Base-by-base conservation (phyloP, 2,329 filamentous ascomycete species). In the Elsinoe arachidis region DNA sequence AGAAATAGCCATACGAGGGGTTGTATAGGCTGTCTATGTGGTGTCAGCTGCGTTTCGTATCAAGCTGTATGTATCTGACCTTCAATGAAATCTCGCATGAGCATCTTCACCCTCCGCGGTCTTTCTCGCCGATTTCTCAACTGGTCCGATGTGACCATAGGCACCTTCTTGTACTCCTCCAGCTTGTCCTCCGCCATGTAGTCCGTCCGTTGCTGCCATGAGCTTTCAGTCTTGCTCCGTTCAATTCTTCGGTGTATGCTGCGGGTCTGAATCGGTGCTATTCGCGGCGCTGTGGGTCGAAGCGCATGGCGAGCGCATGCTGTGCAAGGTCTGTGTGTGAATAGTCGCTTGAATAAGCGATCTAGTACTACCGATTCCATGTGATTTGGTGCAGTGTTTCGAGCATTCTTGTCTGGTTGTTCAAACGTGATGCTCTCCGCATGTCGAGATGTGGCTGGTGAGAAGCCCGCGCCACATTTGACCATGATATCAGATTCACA, bases 61-160 rank as follows among this genome's bases (percentile, higher is more conserved):
- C 33, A 39, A 3, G 17, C 15, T 9, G 33, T 9, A 30, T 37
- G 33, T 37, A 23, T 34, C 23, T 21, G 19, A 38, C 56, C 91
- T 72, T 99, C 93, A 68, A 99, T 93, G 69, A 99, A 99, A 78
- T 99, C 95, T 63, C 95, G 82, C 69, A 95, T 88, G 67, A 96
- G 76, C 93, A 99, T 99, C 81, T 96, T 96, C 63, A 96, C 91
- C 70, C 87, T 81, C 67, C 82, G 82, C 44, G 93, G 93, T 67
- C 93, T 79, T 68, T 95, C 86, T 55, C 76, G 84, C 56, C 87
- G 80, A 63, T 73, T 76, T 63, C 86, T 84, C 63, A 99, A 75
- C 61, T 90, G 85, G 62, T 86, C 80, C n/a, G 90, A 82, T 7
- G 90, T 95, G 51, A 99, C 87, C 68, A 86, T 83, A 0, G 93